Evolutionary conservation across 139 green algal genomes (phyloP).

Genomic region (Yamagishiella unicocca): DNA sequence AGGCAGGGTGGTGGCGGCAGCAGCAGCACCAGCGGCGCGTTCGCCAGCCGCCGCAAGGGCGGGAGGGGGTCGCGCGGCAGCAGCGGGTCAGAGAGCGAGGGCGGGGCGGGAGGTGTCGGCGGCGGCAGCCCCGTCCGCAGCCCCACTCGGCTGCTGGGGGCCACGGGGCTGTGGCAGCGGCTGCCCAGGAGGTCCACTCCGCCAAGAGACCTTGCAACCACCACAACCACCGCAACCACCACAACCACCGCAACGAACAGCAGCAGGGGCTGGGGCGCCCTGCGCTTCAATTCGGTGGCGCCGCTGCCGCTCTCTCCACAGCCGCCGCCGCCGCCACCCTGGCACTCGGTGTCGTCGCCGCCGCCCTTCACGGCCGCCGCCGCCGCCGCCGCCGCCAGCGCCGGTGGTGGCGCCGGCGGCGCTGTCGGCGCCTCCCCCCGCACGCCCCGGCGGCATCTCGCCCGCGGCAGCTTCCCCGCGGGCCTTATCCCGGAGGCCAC

Average conservation of each 20-base stretch:
- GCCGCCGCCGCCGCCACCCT: background rate
- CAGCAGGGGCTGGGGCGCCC: background rate
- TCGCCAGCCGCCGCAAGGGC: background rate
- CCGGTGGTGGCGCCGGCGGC: background rate
- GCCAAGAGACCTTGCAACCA: background rate
- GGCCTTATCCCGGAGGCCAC: slow-evolving; percentile 10
- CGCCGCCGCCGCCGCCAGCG: background rate
- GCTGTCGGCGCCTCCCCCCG: background rate
- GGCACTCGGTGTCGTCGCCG: background rate
- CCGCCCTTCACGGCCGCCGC: background rate
- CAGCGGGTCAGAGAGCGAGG: background rate
- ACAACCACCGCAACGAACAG: too few species aligned
- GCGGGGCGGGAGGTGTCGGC: too few species aligned
- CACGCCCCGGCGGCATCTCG: background rate
- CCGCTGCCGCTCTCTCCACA: background rate
- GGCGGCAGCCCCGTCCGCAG: too few species aligned
- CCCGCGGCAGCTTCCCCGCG: background rate
- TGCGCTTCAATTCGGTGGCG: background rate
- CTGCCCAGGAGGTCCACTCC: background rate
- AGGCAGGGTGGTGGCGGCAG: background rate
- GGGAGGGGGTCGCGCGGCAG: background rate
- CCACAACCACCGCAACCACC: too few species aligned
- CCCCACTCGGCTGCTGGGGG: background rate
- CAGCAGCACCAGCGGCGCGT: background rate
- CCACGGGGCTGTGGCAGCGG: background rate